Base-by-base conservation (phyloP, 2,329 filamentous ascomycete species). In the Sporothrix protearum region DNA sequence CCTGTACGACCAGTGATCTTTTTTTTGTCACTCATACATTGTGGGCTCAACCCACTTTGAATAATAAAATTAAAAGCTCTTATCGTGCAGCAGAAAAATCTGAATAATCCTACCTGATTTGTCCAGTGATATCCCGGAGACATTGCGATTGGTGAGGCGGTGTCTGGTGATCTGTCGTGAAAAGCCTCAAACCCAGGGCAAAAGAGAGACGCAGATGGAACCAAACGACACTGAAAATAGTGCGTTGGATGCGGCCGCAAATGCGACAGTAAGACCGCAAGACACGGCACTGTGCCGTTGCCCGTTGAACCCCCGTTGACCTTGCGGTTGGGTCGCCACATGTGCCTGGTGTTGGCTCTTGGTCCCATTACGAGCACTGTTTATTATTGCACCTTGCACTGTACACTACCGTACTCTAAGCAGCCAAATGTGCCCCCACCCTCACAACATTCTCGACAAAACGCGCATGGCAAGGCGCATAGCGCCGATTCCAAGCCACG, bases 31-130 rank as follows among this genome's bases (percentile, higher is more conserved):
- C 68, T 69, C 55, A 59, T 57, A 42, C 36, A 45, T 49, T 49
- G 36, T 61, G 53, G 42, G 28, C 28, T 69, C 42, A 61, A 49
- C 42, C 55, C 68, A 59, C 67, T 10, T 42, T 45, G 51, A 69
- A 69, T 14, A 69, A 36, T 63, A 63, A 59, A 33, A 45, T 36
- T 25, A 70, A 63, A 61, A 71, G 8, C n/a, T n/a, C n/a, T n/a
- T 28, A n/a, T 45, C 14, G 68, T 19, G n/a, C 66, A 47, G 42
- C 42, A 47, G 14, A 47, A 64, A 78, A 36, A 36, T 36, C 8
- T 8, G 3, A 3, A 3, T 47, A 85, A 89, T 45, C 33, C 36
- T 42, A n/a, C 25, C 63, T 66, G 49, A 59, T 59, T 45, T 57
- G 67, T 69, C n/a, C 33, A 68, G 22, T 39, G 16, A 57, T 39